Percentiles rank a stretch among this genome's conserved stretches.
phyloP scores from a whole-genome alignment of 73 alveolate genomes.

The Symbiodinium natans region DNA sequence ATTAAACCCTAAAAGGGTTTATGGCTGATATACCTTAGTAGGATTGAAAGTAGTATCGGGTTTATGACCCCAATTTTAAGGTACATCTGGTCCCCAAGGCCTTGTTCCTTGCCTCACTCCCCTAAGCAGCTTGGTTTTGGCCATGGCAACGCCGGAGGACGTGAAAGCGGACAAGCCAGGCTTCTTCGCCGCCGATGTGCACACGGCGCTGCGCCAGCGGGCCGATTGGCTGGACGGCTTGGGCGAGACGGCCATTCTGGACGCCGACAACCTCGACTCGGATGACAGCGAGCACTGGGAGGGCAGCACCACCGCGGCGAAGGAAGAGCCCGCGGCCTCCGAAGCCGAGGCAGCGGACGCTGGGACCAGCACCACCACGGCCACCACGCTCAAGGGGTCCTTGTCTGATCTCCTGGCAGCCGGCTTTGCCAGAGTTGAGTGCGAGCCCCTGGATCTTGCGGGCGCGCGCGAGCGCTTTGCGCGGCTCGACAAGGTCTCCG shows the following conservation, averaged over 20 bases:
- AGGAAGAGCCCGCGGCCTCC: neutral
- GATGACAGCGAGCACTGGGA: slow-evolving; percentile 16
- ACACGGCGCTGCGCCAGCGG: neutral
- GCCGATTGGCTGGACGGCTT: slow-evolving; percentile 1
- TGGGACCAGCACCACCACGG: neutral
- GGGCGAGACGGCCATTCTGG: neutral
- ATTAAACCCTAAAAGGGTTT: no score
- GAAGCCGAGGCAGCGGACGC: neutral
- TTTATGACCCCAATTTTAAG: no score
- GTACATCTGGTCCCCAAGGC: no score
- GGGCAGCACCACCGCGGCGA: neutral
- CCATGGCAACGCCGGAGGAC: no score
- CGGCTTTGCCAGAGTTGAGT: slow-evolving; percentile 1
- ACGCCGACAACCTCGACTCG: neutral
- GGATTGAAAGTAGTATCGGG: no score
- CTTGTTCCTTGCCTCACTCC: no score
- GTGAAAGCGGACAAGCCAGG: neutral
- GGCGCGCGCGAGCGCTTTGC: slow-evolving; percentile 16
- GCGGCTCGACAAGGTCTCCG: slow-evolving; percentile 1
- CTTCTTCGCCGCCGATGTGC: neutral
- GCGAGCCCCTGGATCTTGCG: neutral
- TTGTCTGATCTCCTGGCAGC: neutral
- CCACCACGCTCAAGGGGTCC: neutral
- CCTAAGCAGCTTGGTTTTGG: no score
- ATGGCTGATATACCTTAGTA: no score